phyloP scores from a whole-genome alignment of 805 yeast genomes.

The Candida hispaniensis region DNA sequence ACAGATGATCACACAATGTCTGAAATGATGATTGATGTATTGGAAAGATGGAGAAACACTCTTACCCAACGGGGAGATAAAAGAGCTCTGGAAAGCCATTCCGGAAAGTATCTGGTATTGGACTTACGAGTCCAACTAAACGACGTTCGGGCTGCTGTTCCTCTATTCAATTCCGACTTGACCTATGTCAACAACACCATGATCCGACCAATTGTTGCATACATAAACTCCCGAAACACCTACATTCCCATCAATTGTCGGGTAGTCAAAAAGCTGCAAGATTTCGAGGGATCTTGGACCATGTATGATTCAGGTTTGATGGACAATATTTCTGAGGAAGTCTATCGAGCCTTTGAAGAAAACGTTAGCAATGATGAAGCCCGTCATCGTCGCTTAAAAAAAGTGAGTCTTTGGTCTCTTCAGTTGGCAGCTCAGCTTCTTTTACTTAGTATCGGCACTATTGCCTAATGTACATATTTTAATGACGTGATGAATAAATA shows the following conservation, averaged over 20 bases:
- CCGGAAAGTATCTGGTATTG: slow-evolving; percentile 54
- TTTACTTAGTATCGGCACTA: slow-evolving; percentile 72
- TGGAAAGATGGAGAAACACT: slow-evolving; percentile 33
- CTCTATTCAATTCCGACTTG: slow-evolving; percentile 74
- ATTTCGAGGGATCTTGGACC: slow-evolving; percentile 96
- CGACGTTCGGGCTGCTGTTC: slow-evolving; percentile 81
- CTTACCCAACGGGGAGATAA: slow-evolving; percentile 19
- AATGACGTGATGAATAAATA: slow-evolving; percentile 11
- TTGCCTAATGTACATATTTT: slow-evolving; percentile 33
- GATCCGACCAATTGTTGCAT: slow-evolving; percentile 89
- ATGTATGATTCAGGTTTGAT: slow-evolving; percentile 79
- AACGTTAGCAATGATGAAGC: slow-evolving; percentile 84
- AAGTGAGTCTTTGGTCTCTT: slow-evolving; percentile 87
- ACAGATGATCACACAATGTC: slow-evolving; percentile 38
- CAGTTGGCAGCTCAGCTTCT: slow-evolving; percentile 75
- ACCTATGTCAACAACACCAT: slow-evolving; percentile 88
- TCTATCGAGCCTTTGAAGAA: slow-evolving; percentile 79
- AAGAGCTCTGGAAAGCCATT: slow-evolving; percentile 27
- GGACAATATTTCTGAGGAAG: slow-evolving; percentile 84
- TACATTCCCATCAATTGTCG: slow-evolving; percentile 80
- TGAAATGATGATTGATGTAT: slow-evolving; percentile 30
- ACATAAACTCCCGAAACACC: slow-evolving; percentile 82
- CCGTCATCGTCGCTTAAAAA: slow-evolving; percentile 56
- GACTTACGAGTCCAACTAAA: slow-evolving; percentile 71
- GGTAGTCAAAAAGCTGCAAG: slow-evolving; percentile 64